A percentile compares a stretch with the other conserved stretches of the same genome.
These are phyloP conservation scores for Ascochyta rabiei DNA, from an alignment of 2,329 filamentous ascomycete genomes.

Conservation along the genomic window DNA sequence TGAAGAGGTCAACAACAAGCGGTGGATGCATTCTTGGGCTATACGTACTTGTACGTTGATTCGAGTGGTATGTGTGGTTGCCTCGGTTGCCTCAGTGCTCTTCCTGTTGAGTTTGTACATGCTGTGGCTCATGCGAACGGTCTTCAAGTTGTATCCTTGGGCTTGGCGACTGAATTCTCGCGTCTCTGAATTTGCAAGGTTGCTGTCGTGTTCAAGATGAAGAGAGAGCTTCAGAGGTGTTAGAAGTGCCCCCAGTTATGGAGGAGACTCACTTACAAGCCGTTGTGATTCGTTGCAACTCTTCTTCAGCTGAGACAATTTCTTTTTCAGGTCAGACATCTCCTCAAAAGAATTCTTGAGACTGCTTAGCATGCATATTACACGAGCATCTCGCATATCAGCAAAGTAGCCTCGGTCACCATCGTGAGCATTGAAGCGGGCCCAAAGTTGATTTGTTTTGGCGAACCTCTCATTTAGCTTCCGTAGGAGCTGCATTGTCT, in stretches of 20 bases:
- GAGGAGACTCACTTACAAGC: too few species aligned
- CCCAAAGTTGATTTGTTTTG: slow-evolving; percentile 1
- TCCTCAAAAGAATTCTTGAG: slow-evolving; percentile 18
- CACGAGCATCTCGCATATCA: neutral
- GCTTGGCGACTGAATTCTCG: too few species aligned
- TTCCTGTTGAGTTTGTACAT: neutral
- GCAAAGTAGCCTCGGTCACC: slow-evolving; percentile 21
- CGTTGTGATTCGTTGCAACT: too few species aligned
- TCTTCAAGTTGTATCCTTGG: too few species aligned
- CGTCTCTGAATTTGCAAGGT: too few species aligned
- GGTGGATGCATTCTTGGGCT: too few species aligned
- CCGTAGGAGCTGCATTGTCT: neutral
- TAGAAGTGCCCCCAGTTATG: too few species aligned
- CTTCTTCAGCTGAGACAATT: neutral
- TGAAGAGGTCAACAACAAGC: too few species aligned
- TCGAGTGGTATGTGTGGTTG: slow-evolving; percentile 12
- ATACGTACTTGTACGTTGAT: slow-evolving; percentile 12
- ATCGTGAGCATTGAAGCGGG: slow-evolving; percentile 2
- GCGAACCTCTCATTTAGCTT: slow-evolving; percentile 6
- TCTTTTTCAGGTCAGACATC: slow-evolving; percentile 7
- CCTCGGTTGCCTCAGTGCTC: neutral
- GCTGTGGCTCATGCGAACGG: too few species aligned
- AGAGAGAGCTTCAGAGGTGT: too few species aligned
- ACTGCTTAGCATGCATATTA: neutral
- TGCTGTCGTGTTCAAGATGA: too few species aligned